These are phyloP conservation scores for Stylosanthes scabra DNA, from an alignment of 331 rosid species.

Conservation along the genomic window DNA sequence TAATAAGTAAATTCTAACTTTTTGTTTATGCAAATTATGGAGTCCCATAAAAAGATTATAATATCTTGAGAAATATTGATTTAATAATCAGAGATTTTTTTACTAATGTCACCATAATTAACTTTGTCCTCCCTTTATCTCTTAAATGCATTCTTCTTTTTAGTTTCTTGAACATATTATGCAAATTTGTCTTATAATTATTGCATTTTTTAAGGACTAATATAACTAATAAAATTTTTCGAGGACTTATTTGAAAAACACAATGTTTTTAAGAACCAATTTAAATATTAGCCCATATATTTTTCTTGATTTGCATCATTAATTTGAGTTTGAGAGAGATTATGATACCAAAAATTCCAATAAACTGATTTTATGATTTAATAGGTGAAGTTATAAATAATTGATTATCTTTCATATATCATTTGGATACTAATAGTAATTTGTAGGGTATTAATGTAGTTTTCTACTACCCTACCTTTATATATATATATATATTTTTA, in stretches of 20 bases:
- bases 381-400: not conserved
- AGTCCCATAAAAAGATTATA: too few species aligned
- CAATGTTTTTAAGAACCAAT: too few species aligned
- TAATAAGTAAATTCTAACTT: too few species aligned
- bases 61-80: too few species aligned
- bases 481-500: too few species aligned
- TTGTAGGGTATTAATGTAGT: not conserved
- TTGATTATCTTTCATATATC: not conserved
- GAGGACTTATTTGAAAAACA: too few species aligned
- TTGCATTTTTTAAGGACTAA: too few species aligned
- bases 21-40: too few species aligned
- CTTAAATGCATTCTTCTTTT: not conserved
- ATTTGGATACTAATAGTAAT: not conserved
- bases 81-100: too few species aligned
- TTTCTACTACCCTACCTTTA: conserved; percentile 2
- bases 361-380: not conserved
- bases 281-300: not conserved
- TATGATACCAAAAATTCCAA: conserved; percentile 12
- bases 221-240: too few species aligned
- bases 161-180: not conserved
- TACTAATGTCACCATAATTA: conserved; percentile 7
- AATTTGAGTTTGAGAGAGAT: not conserved
- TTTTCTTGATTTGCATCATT: not conserved
- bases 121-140: not conserved
- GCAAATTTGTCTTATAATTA: not conserved